Base-by-base conservation (phyloP, 371 early-diverging fungal genomes). In the Batkoa obscura region DNA sequence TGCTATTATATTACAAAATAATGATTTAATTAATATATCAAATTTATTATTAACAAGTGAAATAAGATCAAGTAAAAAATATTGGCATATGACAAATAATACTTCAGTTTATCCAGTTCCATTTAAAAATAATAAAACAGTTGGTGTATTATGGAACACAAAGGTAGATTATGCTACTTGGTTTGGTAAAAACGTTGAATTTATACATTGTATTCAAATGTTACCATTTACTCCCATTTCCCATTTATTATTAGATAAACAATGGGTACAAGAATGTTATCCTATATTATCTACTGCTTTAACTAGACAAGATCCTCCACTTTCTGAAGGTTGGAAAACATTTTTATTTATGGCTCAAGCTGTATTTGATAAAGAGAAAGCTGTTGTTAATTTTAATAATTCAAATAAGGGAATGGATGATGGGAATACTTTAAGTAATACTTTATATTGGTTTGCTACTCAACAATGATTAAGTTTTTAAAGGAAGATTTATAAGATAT, bases 141-240 rank as follows among this genome's bases (percentile, higher is more conserved):
- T 75, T 1, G 87, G 85, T 1, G 79, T 86, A n/a, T 62, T 73
- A 41, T 85, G 80, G 69, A 73, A 75, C 42, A 77, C 78, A 66
- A 84, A 84, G 65, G 72, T 68, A 8, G 84, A 84, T 55, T 81
- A 80, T 60, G 75, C 72, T 60, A 73, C 73, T 34, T 59, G 50
- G 51, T 42, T 51, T 36, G 38, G 13, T 9, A 43, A 46, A 12
- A 35, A 34, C 33, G 8, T 58, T 72, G 80, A 85, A 62, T 86
- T 62, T 53, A 83, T 86, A 46, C 81, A 80, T 60, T 82, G 87
- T 6, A 86, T 86, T 57, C 87, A 84, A 58, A 80, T 81, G 68
- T 64, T 86, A 30, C 85, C 87, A 0, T 81, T 83, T 60, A 85
- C 85, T 13, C 85, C 87, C 1, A 78, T 76, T 30, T 70, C 67